phyloP scores from a whole-genome alignment of 129 eudicot species.

The Kitagawia praeruptora region DNA sequence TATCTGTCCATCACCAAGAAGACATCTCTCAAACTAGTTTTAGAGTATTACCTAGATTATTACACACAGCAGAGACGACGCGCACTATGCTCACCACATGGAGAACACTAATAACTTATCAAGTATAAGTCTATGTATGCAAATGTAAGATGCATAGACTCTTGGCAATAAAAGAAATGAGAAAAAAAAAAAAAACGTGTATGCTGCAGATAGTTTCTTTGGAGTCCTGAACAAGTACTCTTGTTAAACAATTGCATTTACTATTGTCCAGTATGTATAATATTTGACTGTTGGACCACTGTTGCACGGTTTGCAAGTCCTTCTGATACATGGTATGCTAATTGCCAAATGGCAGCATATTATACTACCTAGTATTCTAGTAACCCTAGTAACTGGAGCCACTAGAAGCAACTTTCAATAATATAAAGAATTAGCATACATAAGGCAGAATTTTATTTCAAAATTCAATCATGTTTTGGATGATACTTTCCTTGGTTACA shows the following conservation, averaged over 20 bases:
- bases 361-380: no score
- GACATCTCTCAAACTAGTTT: neutral
- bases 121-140: neutral
- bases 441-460: no score
- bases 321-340: neutral
- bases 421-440: no score
- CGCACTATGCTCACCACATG: neutral
- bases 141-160: neutral
- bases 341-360: neutral
- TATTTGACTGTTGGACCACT: neutral
- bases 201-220: neutral
- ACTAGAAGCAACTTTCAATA: no score
- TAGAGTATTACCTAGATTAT: neutral
- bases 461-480: no score
- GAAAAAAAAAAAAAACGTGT: neutral
- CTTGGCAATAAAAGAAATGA: neutral
- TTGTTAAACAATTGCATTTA: neutral
- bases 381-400: no score
- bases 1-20: slow-evolving; percentile 39
- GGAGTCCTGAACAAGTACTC: neutral
- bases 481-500: no score
- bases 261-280: neutral
- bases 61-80: neutral
- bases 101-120: neutral
- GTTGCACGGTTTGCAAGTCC: neutral